phyloP scores from a whole-genome alignment of 2,329 filamentous ascomycete species.

The Penicillium rolfsii region DNA sequence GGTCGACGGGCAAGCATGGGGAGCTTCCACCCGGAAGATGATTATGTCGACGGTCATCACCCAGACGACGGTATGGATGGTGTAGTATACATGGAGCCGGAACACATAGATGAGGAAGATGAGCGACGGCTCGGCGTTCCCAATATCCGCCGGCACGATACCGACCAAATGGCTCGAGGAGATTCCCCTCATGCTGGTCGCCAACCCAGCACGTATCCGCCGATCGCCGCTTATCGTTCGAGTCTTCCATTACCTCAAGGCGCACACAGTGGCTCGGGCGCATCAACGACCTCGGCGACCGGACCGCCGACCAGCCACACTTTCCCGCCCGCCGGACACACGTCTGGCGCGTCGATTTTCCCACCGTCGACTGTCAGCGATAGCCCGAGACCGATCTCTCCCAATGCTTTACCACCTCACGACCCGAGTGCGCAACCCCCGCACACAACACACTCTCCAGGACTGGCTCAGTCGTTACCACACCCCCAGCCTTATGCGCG shows the following conservation, averaged over 20 bases:
- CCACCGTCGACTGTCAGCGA: slow-evolving; percentile 76
- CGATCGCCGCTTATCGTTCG: slow-evolving; percentile 61
- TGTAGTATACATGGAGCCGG: slow-evolving; percentile 60
- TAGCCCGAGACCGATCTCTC: slow-evolving; percentile 76
- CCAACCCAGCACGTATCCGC: slow-evolving; percentile 75
- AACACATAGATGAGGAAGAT: slow-evolving; percentile 55
- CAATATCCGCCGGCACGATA: slow-evolving; percentile 73
- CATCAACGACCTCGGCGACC: slow-evolving; percentile 58
- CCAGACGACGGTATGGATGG: slow-evolving; percentile 66
- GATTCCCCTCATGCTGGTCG: slow-evolving; percentile 65
- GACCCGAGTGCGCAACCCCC: slow-evolving; percentile 45
- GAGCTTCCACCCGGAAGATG: slow-evolving; percentile 78
- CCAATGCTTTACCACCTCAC: slow-evolving; percentile 46
- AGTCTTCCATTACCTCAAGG: slow-evolving; percentile 64
- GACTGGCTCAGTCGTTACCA: slow-evolving; percentile 45
- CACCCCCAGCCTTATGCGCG: slow-evolving; percentile 42
- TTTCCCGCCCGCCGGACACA: slow-evolving; percentile 44
- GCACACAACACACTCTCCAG: slow-evolving; percentile 48
- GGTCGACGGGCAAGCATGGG: slow-evolving; percentile 85
- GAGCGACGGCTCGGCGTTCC: slow-evolving; percentile 60
- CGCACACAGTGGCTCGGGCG: slow-evolving; percentile 59
- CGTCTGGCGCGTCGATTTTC: slow-evolving; percentile 63
- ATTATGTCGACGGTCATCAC: slow-evolving; percentile 56
- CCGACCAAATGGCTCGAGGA: slow-evolving; percentile 53
- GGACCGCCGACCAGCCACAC: slow-evolving; percentile 45